These are phyloP conservation scores for Alloteropsis semialata DNA, from an alignment of 176 grass and related monocot species.

Conservation along the genomic window DNA sequence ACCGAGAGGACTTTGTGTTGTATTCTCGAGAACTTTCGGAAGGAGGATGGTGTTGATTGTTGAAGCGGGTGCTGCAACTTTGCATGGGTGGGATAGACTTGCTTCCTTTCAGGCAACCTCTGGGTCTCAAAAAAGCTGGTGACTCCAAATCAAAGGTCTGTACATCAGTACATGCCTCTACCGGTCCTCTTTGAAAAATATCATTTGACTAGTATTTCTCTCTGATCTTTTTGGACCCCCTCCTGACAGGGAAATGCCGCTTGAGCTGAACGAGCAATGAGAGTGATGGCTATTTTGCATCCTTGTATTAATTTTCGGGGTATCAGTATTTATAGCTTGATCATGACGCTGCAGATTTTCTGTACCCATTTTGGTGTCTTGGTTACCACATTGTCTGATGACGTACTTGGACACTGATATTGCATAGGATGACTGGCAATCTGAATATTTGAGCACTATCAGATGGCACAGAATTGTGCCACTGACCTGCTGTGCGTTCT, in stretches of 20 bases:
- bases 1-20: slow-evolving; percentile 94
- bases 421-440: neutral
- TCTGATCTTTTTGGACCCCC: neutral
- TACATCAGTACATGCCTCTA: neutral
- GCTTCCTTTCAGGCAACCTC: slow-evolving; percentile 66
- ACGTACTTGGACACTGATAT: neutral
- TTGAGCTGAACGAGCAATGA: slow-evolving; percentile 8
- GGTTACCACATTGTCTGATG: slow-evolving; percentile 1
- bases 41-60: slow-evolving; percentile 75
- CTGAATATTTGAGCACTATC: neutral
- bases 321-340: slow-evolving; percentile 21
- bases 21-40: slow-evolving; percentile 85
- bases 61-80: slow-evolving; percentile 58
- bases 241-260: slow-evolving; percentile 42
- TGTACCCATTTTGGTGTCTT: neutral
- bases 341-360: neutral
- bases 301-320: neutral
- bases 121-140: slow-evolving; percentile 44
- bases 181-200: neutral
- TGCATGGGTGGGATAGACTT: slow-evolving; percentile 72
- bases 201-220: neutral
- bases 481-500: neutral
- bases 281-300: neutral
- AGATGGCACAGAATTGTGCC: neutral
- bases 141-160: slow-evolving; percentile 63